Evolutionary conservation across 2,329 filamentous ascomycete species (phyloP), one percentile per base, ranked within the genome.

Genomic region (Beauveria bassiana): DNA sequence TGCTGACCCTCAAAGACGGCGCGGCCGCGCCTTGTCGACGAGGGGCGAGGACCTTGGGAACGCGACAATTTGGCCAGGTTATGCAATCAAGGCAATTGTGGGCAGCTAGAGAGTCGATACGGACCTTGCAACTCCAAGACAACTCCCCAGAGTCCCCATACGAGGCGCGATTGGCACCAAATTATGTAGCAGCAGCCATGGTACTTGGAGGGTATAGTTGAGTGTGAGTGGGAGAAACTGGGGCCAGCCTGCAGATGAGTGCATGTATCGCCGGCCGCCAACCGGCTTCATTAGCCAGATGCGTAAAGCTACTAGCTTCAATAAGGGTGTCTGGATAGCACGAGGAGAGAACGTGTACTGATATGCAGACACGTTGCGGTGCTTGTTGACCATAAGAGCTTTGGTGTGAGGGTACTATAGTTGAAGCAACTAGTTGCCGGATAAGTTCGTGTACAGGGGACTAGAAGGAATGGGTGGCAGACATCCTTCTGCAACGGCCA

Each of bases 211-310:
- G 58, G 58, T 54, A 60, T 60, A 54, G 2, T 46, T 54, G 58
- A 46, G 20, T 34, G 40, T 26, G 40, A 47, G 58, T 60, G 58
- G 58, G 26, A 60, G 50, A 60, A 50, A 60, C 58, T 53, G 58
- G 58, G 50, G 50, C 40, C 20, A 31, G 20, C 26, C 42, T 60
- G 58, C 58, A 60, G 49, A 53, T 60, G 58, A 31, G 26, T 42
- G 58, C 50, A 60, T 53, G 42, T 53, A 60, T 60, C 58, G 58
- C 50, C 50, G 58, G 58, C 58, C 58, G 47, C 42, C 49, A 60
- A 47, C 58, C 58, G 58, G 58, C 40, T 28, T 53, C 58, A 59
- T 54, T 60, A 60, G 26, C 50, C 58, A 60, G 58, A 60, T 60
- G 50, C 49, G 58, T 53, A 53, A 47, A 46, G 56, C 34, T 55